Evolutionary conservation across 768 basidiomycete species (phyloP), one percentile per base, ranked within the genome.

Genomic region (Russula griseocarnosa): DNA sequence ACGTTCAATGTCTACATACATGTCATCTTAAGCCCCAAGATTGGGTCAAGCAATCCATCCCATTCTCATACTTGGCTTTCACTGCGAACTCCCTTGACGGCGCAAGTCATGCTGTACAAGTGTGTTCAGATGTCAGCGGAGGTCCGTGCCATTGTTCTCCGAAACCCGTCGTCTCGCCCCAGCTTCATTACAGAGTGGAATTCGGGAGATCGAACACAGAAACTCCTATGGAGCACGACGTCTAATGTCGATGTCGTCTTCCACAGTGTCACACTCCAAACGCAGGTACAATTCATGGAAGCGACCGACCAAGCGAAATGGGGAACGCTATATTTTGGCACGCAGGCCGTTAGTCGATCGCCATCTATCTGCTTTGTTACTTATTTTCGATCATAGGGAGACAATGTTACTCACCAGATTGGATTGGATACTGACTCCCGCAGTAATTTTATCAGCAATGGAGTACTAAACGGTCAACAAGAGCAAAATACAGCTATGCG

Each of bases 111-210:
- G 16, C 30, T 14, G 73, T 78, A 2, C 74, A 78, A 59, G 67
- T 78, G 5, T 79, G 78, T 62, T 73, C 76, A 0, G 78, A 79
- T 62, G 74, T 79, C 50, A 77, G 73, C 54, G 75, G 69, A 66
- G 77, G 76, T 76, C 42, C 20, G 69, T 63, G n/a, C 1, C 4
- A 13, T 52, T 30, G 34, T 50, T 24, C 34, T 42, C 32, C 24
- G 52, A 46, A 47, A 5, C 24, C 30, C 11, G 11, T 30, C 13
- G 18, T 44, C 26, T 42, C 8, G 7, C 34, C 7, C 1, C 5
- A 47, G 16, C 36, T 53, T 14, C 2, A 5, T 40, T 28, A 26
- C 64, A 53, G 72, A 73, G 49, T 73, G 72, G 72, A 42, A 66
- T 22, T 69, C 70, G 1, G 70, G 67, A 2, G 44, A 71, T 28